Evolutionary conservation across 305 asterid species (phyloP).

Genomic region (Withania somnifera): DNA sequence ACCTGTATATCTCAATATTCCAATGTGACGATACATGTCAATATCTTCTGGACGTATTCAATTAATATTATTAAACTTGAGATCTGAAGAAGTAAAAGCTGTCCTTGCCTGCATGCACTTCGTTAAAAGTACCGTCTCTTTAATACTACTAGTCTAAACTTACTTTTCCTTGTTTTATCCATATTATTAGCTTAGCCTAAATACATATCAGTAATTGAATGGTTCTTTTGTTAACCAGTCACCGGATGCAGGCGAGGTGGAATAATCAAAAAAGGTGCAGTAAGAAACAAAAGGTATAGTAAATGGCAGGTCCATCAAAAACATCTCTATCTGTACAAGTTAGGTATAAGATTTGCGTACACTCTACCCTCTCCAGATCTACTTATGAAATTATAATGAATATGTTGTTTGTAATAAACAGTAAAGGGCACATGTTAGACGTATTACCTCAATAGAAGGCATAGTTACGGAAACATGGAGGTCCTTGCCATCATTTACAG

Average conservation of each 20-base stretch:
- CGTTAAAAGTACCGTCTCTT: background rate
- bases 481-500: conserved; percentile 40
- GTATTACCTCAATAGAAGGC: conserved; percentile 46
- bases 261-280: background rate
- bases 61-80: background rate
- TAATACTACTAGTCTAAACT: background rate
- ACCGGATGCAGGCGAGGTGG: background rate
- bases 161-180: background rate
- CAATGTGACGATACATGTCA: background rate
- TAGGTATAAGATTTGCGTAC: no score
- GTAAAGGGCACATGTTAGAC: background rate
- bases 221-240: background rate
- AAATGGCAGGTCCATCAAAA: no score
- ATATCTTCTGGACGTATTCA: background rate
- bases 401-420: background rate
- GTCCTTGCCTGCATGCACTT: background rate
- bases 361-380: no score
- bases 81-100: conserved; percentile 6
- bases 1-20: background rate
- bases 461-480: conserved; percentile 44
- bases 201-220: background rate
- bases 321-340: no score
- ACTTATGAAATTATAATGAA: no score
- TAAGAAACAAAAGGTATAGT: background rate
- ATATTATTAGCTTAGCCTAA: background rate